A percentile compares a stretch with the other conserved stretches of the same genome.
phyloP scores from a whole-genome alignment of 2,329 filamentous ascomycete genomes.

The Phialocephala sp. region DNA sequence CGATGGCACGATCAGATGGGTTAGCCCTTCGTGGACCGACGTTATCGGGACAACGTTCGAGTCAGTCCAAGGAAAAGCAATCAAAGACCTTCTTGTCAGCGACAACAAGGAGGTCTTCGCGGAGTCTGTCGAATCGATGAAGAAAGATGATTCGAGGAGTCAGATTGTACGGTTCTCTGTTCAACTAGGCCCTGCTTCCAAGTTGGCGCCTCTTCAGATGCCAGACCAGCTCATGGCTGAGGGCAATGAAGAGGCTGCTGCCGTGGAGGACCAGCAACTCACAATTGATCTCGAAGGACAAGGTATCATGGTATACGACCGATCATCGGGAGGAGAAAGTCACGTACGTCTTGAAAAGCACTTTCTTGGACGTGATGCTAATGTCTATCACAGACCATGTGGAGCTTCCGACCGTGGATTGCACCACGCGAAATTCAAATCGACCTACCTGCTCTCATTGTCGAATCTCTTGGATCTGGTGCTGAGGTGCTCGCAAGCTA shows the following conservation, averaged over 20 bases:
- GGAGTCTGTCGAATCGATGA: conserved; percentile 85
- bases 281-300: conserved; percentile 88
- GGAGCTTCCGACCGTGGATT: conserved; percentile 96
- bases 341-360: conserved; percentile 69
- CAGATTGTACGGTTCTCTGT: conserved; percentile 85
- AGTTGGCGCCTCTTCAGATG: conserved; percentile 55
- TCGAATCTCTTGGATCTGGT: conserved; percentile 91
- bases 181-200: conserved; percentile 71
- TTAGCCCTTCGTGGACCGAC: conserved; percentile 94
- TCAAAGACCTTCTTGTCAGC: conserved; percentile 78
- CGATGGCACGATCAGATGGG: conserved; percentile 90
- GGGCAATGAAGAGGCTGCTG: conserved; percentile 41
- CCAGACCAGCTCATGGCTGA: conserved; percentile 34
- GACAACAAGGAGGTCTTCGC: conserved; percentile 82
- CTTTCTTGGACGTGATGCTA: conserved; percentile 32
- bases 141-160: conserved; percentile 90
- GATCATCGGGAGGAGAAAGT: conserved; percentile 82
- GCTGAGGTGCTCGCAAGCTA: conserved; percentile 95
- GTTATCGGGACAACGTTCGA: conserved; percentile 82
- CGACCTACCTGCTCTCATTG: conserved; percentile 85
- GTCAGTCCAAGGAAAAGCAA: conserved; percentile 74
- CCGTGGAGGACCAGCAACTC: conserved; percentile 47
- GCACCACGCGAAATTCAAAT: conserved; percentile 92
- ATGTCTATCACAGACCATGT: conserved; percentile 78
- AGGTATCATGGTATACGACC: conserved; percentile 97